Percentiles rank a stretch among this genome's conserved stretches.
Conservation (phyloP, 163 green algal genomes). For the Coccomyxa subellipsoidea region DNA sequence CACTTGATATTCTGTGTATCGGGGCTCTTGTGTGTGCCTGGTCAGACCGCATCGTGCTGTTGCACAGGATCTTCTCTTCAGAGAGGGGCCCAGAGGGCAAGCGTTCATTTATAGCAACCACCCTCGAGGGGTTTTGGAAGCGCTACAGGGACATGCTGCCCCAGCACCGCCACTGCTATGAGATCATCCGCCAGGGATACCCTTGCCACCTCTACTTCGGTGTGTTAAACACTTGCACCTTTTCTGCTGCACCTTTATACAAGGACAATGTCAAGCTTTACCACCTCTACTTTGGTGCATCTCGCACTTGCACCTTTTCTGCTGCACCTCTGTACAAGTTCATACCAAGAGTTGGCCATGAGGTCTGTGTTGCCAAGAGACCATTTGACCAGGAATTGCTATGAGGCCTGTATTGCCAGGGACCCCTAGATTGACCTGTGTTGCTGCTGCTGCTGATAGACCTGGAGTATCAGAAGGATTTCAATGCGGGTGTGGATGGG, state of each 20-base stretch:
- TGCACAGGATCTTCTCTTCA: constrained; percentile 49
- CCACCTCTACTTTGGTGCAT: neutral
- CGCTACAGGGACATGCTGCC: constrained; percentile 49
- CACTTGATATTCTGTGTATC: too few relatives aligned
- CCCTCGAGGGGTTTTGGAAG: constrained; percentile 53
- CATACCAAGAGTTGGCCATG: too few relatives aligned
- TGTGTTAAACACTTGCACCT: constrained; percentile 5
- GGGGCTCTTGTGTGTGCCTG: too few relatives aligned
- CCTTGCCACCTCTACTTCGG: constrained; percentile 75
- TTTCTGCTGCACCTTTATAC: neutral
- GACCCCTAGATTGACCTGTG: neutral
- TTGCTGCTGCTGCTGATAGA: constrained; percentile 32
- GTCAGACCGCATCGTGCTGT: neutral
- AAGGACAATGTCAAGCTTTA: neutral
- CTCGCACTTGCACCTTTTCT: neutral
- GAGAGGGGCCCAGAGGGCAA: constrained; percentile 48
- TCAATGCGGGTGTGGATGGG: constrained; percentile 47
- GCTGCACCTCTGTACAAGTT: too few relatives aligned
- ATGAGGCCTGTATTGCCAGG: neutral
- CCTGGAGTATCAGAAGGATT: constrained; percentile 50
- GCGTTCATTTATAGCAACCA: constrained; percentile 65
- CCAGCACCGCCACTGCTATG: constrained; percentile 54
- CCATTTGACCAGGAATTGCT: neutral
- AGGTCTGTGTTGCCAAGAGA: too few relatives aligned
- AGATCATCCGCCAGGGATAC: constrained; percentile 57